These are phyloP conservation scores for Pseudomonodictys pantanalensis DNA, from an alignment of 495 filamentous ascomycete species.

Conservation along the genomic window DNA sequence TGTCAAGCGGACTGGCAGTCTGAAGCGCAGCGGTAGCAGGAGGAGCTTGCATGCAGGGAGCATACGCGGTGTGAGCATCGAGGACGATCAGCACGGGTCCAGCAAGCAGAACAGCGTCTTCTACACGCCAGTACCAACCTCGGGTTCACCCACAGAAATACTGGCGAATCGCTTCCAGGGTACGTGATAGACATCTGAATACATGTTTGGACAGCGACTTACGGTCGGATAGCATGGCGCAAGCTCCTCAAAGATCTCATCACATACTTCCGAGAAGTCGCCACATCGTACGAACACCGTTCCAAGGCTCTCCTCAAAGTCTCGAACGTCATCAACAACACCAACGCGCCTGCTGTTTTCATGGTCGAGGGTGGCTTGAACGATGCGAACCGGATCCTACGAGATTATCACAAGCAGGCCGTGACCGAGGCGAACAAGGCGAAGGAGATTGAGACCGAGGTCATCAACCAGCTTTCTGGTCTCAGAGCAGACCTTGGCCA, in stretches of 20 bases:
- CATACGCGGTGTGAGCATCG: slow-evolving; percentile 69
- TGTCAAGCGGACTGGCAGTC: slow-evolving; percentile 65
- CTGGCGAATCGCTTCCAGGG: slow-evolving; percentile 87
- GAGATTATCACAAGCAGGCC: slow-evolving; percentile 78
- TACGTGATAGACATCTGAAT: slow-evolving; percentile 46
- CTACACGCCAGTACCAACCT: slow-evolving; percentile 82
- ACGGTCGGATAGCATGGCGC: slow-evolving; percentile 71
- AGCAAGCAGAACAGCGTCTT: slow-evolving; percentile 82
- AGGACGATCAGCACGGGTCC: slow-evolving; percentile 53
- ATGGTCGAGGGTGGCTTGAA: slow-evolving; percentile 75
- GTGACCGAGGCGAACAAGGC: slow-evolving; percentile 83
- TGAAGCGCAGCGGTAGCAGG: slow-evolving; percentile 76
- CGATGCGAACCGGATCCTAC: slow-evolving; percentile 77
- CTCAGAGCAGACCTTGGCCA: slow-evolving; percentile 83
- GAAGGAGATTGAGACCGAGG: slow-evolving; percentile 82
- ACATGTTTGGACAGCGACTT: neutral
- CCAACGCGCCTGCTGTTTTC: slow-evolving; percentile 66
- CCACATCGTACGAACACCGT: slow-evolving; percentile 82
- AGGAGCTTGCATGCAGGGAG: slow-evolving; percentile 69
- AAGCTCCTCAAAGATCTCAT: slow-evolving; percentile 95
- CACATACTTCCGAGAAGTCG: slow-evolving; percentile 89
- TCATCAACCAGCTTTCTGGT: slow-evolving; percentile 81
- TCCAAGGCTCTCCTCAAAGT: slow-evolving; percentile 80
- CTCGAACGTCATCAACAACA: slow-evolving; percentile 78
- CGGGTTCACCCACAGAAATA: slow-evolving; percentile 82